Base-by-base conservation (phyloP, 1,284 basidiomycete genomes). In the Moniliella sp. region DNA sequence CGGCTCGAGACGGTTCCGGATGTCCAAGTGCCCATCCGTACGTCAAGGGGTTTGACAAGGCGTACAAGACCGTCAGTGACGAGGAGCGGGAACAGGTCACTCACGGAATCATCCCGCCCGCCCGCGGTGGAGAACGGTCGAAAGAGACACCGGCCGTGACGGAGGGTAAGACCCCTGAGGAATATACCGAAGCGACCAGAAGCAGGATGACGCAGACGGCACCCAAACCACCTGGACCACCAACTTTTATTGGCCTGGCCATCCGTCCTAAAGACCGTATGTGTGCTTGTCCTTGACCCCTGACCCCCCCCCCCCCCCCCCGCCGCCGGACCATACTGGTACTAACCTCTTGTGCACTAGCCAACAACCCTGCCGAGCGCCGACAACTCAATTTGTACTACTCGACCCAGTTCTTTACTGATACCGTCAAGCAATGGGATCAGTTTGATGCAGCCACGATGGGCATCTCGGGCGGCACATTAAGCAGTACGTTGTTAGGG, bases 1-100 rank as follows among this genome's bases (percentile, higher is more conserved):
- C 91, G 91, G 64, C 74, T 97, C 34, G 91, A 97, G 67, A 78
- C 77, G 53, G 80, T 88, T 45, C 84, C 93, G 39, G 76, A 80
- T 33, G 68, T 97, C 48, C 73, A 75, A 35, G 68, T 86, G 36
- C 86, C 16, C 91, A 97, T 66, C 91, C 91, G 12, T 91, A 80
- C 63, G 72, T 82, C 61, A 86, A 83, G 61, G 83, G 84, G 17
- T 86, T 93, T 59, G 79, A 86, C 45, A 78, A 80, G 67, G 69
- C 75, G 10, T 75, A 72, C 23, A 73, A 81, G 59, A 93, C 84
- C 61, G 50, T 78, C 28, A n/a, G n/a, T n/a, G n/a, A n/a, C n/a
- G n/a, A n/a, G n/a, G n/a, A n/a, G n/a, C n/a, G n/a, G n/a, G n/a
- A n/a, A n/a, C n/a, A n/a, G n/a, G n/a, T n/a, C n/a, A n/a, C n/a